Conservation (phyloP, 768 basidiomycete genomes). For the Rhizopogon rudus region DNA sequence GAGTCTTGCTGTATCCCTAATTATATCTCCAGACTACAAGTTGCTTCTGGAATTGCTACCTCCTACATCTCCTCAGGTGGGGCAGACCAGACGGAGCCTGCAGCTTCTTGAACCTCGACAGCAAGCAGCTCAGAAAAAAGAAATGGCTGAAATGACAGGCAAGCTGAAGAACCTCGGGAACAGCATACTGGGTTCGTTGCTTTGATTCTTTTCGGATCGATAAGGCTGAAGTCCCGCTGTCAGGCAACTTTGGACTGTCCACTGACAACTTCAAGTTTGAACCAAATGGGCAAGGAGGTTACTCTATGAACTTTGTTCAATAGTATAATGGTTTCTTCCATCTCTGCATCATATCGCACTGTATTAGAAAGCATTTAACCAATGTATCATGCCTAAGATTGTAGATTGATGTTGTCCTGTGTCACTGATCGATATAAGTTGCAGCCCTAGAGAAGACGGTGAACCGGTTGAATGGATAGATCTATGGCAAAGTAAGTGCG, state of each 20-base stretch:
- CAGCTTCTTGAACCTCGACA: slow-evolving; percentile 58
- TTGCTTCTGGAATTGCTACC: slow-evolving; percentile 63
- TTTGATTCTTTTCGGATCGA: not conserved
- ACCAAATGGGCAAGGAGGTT: slow-evolving; percentile 93
- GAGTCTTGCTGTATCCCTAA: not conserved
- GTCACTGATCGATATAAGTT: slow-evolving; percentile 16
- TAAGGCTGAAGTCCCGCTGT: not conserved
- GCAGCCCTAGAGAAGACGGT: slow-evolving; percentile 16
- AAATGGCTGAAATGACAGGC: slow-evolving; percentile 87
- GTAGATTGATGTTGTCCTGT: not conserved
- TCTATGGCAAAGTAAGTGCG: slow-evolving; percentile 12
- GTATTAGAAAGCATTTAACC: not conserved
- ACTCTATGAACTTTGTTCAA: slow-evolving; percentile 81
- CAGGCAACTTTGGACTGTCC: slow-evolving; percentile 90
- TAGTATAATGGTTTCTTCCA: slow-evolving; percentile 22
- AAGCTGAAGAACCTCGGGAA: slow-evolving; percentile 94
- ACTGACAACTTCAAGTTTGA: slow-evolving; percentile 98
- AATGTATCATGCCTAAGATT: not conserved
- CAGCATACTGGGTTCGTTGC: slow-evolving; percentile 67
- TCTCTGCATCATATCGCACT: not conserved
- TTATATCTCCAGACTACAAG: slow-evolving; percentile 61
- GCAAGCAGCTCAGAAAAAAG: slow-evolving; percentile 74
- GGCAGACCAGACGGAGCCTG: slow-evolving; percentile 46
- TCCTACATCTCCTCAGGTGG: slow-evolving; percentile 42
- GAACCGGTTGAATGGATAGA: slow-evolving; percentile 27